Evolutionary conservation across 1,284 basidiomycete species (phyloP).

Genomic region (Schizophyllum amplum): DNA sequence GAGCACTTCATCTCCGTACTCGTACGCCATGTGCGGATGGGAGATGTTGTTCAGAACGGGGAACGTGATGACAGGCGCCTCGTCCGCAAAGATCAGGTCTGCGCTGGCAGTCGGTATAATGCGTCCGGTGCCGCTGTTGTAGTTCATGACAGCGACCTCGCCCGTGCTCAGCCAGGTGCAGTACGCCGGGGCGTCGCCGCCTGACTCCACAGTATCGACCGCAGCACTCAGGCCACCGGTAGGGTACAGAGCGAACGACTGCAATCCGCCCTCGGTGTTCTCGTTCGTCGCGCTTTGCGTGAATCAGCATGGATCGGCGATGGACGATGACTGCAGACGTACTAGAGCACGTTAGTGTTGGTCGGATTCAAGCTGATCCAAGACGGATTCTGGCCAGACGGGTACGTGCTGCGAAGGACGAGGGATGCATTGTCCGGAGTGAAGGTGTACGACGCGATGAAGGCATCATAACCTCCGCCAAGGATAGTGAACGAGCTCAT

Average conservation of each 20-base stretch:
- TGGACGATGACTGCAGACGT: constrained; percentile 10
- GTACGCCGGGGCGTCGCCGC: constrained; percentile 45
- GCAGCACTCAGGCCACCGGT: constrained; percentile 39
- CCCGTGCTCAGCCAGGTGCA: constrained; percentile 42
- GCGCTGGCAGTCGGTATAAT: constrained; percentile 39
- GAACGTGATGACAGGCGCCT: constrained; percentile 43
- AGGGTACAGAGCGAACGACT: constrained; percentile 44
- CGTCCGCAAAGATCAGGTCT: constrained; percentile 32
- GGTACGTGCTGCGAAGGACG: constrained; percentile 36
- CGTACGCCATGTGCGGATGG: constrained; percentile 56
- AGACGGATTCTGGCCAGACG: constrained; percentile 44
- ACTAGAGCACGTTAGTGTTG: constrained; percentile 54
- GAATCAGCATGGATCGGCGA: not conserved
- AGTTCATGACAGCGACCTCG: constrained; percentile 55
- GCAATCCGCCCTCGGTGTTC: constrained; percentile 34
- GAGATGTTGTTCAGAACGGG: constrained; percentile 33
- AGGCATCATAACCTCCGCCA: constrained; percentile 51
- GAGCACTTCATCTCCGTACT: constrained; percentile 45
- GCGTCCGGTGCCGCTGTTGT: constrained; percentile 46
- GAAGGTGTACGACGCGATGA: constrained; percentile 56
- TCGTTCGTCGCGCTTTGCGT: constrained; percentile 48
- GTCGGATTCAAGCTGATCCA: constrained; percentile 48
- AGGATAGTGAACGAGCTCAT: constrained; percentile 57
- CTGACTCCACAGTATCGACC: constrained; percentile 39
- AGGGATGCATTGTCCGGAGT: constrained; percentile 38